Base-by-base conservation (phyloP, 805 yeast genomes). In the Saccharomycopsis sp. region DNA sequence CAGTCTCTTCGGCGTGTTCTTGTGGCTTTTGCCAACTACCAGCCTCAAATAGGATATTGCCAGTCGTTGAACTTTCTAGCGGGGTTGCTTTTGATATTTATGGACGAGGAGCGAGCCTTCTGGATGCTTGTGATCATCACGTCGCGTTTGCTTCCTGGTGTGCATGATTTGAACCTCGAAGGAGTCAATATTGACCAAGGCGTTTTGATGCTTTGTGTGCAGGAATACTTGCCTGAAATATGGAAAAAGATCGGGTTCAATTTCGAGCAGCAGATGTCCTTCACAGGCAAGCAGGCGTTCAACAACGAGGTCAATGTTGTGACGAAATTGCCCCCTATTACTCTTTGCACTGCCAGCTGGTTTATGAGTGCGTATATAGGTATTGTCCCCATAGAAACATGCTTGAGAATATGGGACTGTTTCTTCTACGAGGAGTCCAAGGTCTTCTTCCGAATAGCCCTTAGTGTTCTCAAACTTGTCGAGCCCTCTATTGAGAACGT, bases 301-400 rank as follows among this genome's bases (percentile, higher is more conserved):
- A 58, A 54, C 40, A 34, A 66, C 16, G 72, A 63, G 34, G 66
- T 74, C 51, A 76, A 79, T 66, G 84, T 89, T 60, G 76, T 92
- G 34, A 77, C 82, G 15, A 85, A 87, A 63, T 72, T 91, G 50
- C 98, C 99, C 1, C 96, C 97, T 1, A 80, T 94, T 2, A 88
- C 97, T 1, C 76, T 94, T 51, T 94, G 96, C 64, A 94, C 98
- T 0, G 92, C 97, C 0, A 84, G 96, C 56, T 94, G 99, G 99
- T 94, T 94, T 68, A 92, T 94, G 98, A 88, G 97, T 65, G 81
- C 89, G n/a, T 94, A 88, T 71, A 90, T 94, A 40, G 97, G 96
- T 0, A 83, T 86, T 0, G 71, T 94, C 24, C 99, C 99, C 0
- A 82, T 90, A 21, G 98, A 94, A 67, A 81, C 95, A 0, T 86